Evolutionary conservation across 306 rosid species (phyloP).

Genomic region (Trichosanthes truncata): DNA sequence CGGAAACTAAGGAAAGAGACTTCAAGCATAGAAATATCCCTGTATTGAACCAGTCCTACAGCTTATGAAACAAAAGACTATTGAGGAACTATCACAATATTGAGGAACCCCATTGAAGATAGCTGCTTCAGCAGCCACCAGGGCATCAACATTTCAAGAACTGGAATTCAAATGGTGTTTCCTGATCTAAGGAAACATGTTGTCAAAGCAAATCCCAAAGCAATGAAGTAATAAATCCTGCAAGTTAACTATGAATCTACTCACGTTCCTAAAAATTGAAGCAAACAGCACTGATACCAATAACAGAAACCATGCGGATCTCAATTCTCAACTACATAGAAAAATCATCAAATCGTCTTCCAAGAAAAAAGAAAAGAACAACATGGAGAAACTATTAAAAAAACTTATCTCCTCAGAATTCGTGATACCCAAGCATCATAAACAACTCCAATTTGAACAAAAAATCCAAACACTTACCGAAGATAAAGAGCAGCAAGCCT

Average conservation of each 20-base stretch:
- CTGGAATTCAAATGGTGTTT: neutral
- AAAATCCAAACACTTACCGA: constrained; percentile 35
- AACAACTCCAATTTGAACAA: neutral
- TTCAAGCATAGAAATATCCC: neutral
- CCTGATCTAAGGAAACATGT: neutral
- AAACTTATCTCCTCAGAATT: neutral
- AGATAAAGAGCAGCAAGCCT: constrained; percentile 73
- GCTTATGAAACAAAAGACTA: neutral
- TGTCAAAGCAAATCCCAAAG: neutral
- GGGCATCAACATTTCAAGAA: neutral
- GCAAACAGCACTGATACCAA: neutral
- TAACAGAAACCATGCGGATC: constrained; percentile 1
- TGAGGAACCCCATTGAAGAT: neutral
- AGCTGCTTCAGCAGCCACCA: neutral
- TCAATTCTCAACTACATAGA: neutral
- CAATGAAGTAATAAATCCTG: neutral
- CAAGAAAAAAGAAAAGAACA: neutral
- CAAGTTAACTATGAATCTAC: neutral
- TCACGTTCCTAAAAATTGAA: neutral
- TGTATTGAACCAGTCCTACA: neutral
- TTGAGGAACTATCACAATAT: neutral
- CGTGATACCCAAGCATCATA: neutral
- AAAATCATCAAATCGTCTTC: neutral
- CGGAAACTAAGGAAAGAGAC: neutral
- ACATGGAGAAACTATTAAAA: neutral